Evolutionary conservation across 768 basidiomycete genomes (phyloP).

Genomic region (Tulasnella sp.): DNA sequence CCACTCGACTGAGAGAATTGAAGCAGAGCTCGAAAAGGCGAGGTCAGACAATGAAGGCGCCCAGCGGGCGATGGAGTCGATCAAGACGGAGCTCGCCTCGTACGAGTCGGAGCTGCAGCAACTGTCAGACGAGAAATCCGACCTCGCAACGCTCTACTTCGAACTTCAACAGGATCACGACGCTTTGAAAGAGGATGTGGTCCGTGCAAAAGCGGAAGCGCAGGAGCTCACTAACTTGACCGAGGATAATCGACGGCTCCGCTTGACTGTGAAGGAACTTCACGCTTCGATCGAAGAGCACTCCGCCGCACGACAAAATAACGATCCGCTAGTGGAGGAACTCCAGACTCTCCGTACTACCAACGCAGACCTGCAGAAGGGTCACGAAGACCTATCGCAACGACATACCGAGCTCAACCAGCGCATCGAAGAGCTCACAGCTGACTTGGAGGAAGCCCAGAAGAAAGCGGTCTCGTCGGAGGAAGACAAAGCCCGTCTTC

Average conservation of each 20-base stretch:
- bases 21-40: background rate
- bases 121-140: background rate
- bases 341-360: too few relatives aligned
- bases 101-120: background rate
- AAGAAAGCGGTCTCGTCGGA: too few relatives aligned
- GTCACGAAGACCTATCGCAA: too few relatives aligned
- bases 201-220: background rate
- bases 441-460: too few relatives aligned
- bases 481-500: too few relatives aligned
- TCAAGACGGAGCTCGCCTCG: background rate
- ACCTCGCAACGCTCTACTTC: background rate
- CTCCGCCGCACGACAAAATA: too few relatives aligned
- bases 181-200: background rate
- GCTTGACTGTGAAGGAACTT: background rate
- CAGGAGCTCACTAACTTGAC: background rate
- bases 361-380: too few relatives aligned
- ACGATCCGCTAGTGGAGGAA: too few relatives aligned
- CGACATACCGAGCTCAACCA: too few relatives aligned
- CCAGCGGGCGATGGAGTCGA: background rate
- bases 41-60: background rate
- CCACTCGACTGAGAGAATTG: background rate
- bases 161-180: background rate
- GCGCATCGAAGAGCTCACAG: too few relatives aligned
- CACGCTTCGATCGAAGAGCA: constrained; percentile 2
- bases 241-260: background rate